Base-by-base conservation (phyloP, 495 filamentous ascomycete genomes). In the Physcia stellaris region DNA sequence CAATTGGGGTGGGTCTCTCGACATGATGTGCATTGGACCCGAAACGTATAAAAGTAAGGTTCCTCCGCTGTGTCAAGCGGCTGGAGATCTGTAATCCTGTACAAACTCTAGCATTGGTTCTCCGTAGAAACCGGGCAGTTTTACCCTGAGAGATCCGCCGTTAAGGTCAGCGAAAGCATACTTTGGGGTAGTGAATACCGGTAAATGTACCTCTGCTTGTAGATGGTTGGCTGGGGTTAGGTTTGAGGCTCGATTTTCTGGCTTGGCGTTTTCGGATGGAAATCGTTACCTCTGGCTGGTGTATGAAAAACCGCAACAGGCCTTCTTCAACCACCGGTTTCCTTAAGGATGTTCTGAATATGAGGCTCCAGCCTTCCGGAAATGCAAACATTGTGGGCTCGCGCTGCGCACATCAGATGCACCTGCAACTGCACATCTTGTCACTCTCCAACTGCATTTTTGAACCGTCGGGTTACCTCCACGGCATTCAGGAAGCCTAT, bases 1-100 rank as follows among this genome's bases (percentile, higher is more conserved):
- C 71, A 77, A 50, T 96, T 99, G 3, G 80, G 75, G 56, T 99
- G 92, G 1, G 62, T 75, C 62, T 99, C 90, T 35, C 83, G 73
- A 57, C 90, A 99, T 18, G 86, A 93, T 9, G 80, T 93, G 58
- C 90, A 99, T 64, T 94, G 80, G 29, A 99, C 88, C 51, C 79
- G 84, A 73, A 99, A 95, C 33, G 80, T 94, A 65, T 92, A 99
- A 65, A 74, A 90, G 62, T 93, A 96, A 0, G 84, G 84, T 38
- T 68, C 72, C 4, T 81, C 80, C 35, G 69, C 61, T 2, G 79
- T 82, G 58, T 99, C 90, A 43, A 79, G 64, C 1, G 90, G 92
- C 38, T 73, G 76, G 37, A 99, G 77, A 44, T 85, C 77, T 35
- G 86, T 94, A 15, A 99, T 84, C 6, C 92, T 96, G 48, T 32